phyloP scores from a whole-genome alignment of 2,329 filamentous ascomycete genomes.

The Lachnellula arida region DNA sequence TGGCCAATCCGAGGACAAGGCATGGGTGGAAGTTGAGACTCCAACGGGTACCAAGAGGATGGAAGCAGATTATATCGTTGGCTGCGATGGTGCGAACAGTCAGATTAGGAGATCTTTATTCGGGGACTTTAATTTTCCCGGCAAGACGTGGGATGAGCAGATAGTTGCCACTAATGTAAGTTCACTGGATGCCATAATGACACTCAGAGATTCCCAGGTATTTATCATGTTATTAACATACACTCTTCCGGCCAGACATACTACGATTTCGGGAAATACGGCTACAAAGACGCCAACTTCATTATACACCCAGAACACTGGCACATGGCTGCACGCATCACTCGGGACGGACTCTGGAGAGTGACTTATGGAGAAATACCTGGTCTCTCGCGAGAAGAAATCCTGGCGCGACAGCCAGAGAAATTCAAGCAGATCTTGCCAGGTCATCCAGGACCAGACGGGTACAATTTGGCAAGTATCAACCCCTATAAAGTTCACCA shows the following conservation, averaged over 20 bases:
- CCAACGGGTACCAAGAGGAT: constrained; percentile 29
- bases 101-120: constrained; percentile 46
- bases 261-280: constrained; percentile 54
- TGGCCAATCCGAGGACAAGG: constrained; percentile 45
- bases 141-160: constrained; percentile 55
- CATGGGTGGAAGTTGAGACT: constrained; percentile 37
- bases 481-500: constrained; percentile 47
- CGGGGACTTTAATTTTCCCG: constrained; percentile 48
- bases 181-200: neutral
- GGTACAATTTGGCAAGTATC: constrained; percentile 52
- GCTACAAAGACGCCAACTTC: constrained; percentile 54
- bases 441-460: constrained; percentile 51
- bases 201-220: no score
- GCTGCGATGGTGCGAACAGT: constrained; percentile 52
- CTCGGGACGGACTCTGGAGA: constrained; percentile 54
- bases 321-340: constrained; percentile 58
- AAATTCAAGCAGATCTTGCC: constrained; percentile 56
- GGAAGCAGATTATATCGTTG: constrained; percentile 50
- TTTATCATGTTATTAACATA: no score
- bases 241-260: constrained; percentile 43
- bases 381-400: constrained; percentile 48
- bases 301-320: constrained; percentile 58
- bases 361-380: constrained; percentile 58
- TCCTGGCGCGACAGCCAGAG: constrained; percentile 46
- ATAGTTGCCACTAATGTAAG: constrained; percentile 58